Conservation (phyloP, 2,329 filamentous ascomycete species). For the Fusarium multiceps region DNA sequence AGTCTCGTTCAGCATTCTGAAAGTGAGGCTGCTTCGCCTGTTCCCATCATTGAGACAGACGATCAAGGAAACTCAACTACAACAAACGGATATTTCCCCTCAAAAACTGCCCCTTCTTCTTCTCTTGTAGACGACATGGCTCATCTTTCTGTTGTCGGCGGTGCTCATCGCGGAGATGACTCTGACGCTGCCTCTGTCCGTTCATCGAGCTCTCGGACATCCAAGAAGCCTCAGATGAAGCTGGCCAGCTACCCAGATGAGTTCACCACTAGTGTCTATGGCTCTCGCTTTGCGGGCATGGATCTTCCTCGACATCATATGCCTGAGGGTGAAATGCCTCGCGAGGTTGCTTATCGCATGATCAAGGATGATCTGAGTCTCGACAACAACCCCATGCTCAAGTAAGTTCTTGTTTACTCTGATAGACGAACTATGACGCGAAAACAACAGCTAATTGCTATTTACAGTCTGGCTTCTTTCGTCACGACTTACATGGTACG, state of each 20-base stretch:
- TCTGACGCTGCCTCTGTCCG: conserved; percentile 46
- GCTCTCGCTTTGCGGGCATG: conserved; percentile 81
- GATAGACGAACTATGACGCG: neutral
- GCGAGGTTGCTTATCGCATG: conserved; percentile 93
- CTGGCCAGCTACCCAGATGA: conserved; percentile 64
- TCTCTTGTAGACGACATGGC: conserved; percentile 57
- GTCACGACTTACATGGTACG: conserved; percentile 95
- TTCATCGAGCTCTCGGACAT: conserved; percentile 42
- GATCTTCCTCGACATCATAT: conserved; percentile 88
- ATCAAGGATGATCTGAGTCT: conserved; percentile 95
- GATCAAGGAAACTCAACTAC: conserved; percentile 47
- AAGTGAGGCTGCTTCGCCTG: conserved; percentile 39
- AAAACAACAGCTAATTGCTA: conserved; percentile 7
- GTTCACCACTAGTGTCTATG: conserved; percentile 86
- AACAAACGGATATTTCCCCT: conserved; percentile 41
- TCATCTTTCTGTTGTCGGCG: conserved; percentile 59
- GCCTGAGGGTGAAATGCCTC: conserved; percentile 90
- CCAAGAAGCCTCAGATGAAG: conserved; percentile 54
- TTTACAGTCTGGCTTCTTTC: conserved; percentile 82
- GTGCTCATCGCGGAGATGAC: conserved; percentile 47
- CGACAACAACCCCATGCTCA: conserved; percentile 90
- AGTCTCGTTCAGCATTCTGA: conserved; percentile 34
- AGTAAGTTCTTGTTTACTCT: conserved; percentile 59
- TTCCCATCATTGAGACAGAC: conserved; percentile 49
- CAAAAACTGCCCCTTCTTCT: conserved; percentile 36